Conservation (phyloP, 768 basidiomycete species). For the Lentinula sp. region DNA sequence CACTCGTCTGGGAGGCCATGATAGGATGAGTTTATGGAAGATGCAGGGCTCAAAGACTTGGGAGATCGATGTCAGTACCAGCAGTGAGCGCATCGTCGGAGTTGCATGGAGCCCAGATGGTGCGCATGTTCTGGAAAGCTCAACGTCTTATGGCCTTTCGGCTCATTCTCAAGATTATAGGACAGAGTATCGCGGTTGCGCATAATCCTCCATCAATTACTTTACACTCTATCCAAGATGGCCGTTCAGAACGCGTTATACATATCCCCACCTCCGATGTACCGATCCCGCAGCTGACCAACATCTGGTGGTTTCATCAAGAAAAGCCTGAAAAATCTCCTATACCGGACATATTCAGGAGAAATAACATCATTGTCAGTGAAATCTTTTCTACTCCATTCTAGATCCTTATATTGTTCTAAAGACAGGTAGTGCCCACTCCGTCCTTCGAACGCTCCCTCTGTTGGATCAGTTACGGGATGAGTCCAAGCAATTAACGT, state of each 20-base stretch:
- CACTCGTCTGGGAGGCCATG: conserved; percentile 59
- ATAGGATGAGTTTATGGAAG: conserved; percentile 76
- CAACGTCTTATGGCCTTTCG: not conserved
- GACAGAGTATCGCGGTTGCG: conserved; percentile 66
- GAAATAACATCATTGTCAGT: conserved; percentile 58
- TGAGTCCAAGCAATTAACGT: conserved; percentile 64
- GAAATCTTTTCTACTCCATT: conserved; percentile 1
- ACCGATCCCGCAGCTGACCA: conserved; percentile 27
- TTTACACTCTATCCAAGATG: conserved; percentile 77
- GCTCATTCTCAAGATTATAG: conserved; percentile 22
- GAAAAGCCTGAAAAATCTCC: conserved; percentile 32
- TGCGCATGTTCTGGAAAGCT: conserved; percentile 21
- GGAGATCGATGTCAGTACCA: conserved; percentile 63
- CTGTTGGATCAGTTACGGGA: conserved; percentile 67
- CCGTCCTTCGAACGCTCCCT: conserved; percentile 62
- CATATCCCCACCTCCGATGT: conserved; percentile 23
- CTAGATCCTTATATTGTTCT: conserved; percentile 10
- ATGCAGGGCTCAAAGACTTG: conserved; percentile 75
- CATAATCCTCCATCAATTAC: conserved; percentile 65
- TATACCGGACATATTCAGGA: conserved; percentile 74
- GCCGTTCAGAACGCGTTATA: conserved; percentile 46
- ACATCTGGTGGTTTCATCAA: conserved; percentile 73
- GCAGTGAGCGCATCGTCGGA: conserved; percentile 46
- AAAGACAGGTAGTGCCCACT: conserved; percentile 76
- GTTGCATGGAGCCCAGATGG: conserved; percentile 84